phyloP scores from a whole-genome alignment of 495 filamentous ascomycete species.

The Umbilicaria muhlenbergii region DNA sequence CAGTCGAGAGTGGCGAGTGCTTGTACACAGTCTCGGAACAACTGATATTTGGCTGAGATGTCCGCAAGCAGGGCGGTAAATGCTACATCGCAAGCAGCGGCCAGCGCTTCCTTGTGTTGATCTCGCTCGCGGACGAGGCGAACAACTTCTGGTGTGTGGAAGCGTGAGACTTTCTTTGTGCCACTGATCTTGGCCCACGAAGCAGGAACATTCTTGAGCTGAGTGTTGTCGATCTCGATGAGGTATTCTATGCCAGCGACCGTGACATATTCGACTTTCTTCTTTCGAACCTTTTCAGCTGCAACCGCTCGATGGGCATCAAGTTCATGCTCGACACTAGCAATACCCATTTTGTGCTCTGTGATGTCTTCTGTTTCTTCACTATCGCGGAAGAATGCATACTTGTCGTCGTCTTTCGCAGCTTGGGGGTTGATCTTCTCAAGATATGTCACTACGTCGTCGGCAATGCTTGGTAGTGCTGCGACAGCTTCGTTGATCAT shows the following conservation, averaged over 20 bases:
- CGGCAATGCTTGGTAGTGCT: slow-evolving; percentile 58
- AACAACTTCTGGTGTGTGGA: slow-evolving; percentile 85
- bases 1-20: slow-evolving; percentile 82
- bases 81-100: slow-evolving; percentile 82
- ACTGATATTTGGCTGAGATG: slow-evolving; percentile 71
- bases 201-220: slow-evolving; percentile 74
- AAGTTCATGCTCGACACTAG: slow-evolving; percentile 73
- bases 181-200: slow-evolving; percentile 89
- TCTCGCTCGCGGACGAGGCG: slow-evolving; percentile 74
- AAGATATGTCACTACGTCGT: slow-evolving; percentile 54
- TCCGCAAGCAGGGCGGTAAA: slow-evolving; percentile 51
- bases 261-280: slow-evolving; percentile 57
- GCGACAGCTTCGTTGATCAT: slow-evolving; percentile 60
- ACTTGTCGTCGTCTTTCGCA: slow-evolving; percentile 79
- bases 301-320: slow-evolving; percentile 57
- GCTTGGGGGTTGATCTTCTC: slow-evolving; percentile 77
- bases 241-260: slow-evolving; percentile 88
- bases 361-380: slow-evolving; percentile 74
- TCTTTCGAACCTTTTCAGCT: slow-evolving; percentile 52
- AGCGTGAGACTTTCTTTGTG: slow-evolving; percentile 83
- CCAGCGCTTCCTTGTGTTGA: slow-evolving; percentile 85
- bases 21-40: slow-evolving; percentile 73
- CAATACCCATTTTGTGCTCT: slow-evolving; percentile 84
- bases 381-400: slow-evolving; percentile 77
- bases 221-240: slow-evolving; percentile 71